Base-by-base conservation (phyloP, 139 green algal species). In the Monoraphidium neglectum region DNA sequence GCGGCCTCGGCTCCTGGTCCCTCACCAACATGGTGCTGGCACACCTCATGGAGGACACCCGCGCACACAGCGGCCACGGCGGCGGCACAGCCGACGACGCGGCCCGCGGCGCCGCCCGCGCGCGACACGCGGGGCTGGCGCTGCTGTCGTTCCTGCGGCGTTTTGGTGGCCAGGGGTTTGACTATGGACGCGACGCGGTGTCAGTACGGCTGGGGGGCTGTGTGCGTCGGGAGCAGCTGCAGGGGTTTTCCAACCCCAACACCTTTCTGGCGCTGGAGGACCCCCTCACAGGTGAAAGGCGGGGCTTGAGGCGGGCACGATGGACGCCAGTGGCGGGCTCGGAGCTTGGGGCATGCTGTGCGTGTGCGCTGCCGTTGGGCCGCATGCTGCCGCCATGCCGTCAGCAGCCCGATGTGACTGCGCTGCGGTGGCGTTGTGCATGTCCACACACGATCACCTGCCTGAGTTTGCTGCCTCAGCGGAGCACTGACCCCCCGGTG, bases 61-160 rank as follows among this genome's bases (percentile, higher is more conserved):
- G 43, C 43, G 43, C 43, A 12, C 8, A 12, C 43, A 12, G 43
- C 43, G 43, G n/a, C n/a, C n/a, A n/a, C 43, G 8, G 43, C 43
- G 43, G 43, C 8, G 8, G 43, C 43, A 51, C 43, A 8, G 43
- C 43, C 43, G 8, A 51, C 43, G n/a, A n/a, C 16, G 36, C 47
- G 59, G 57, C 51, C 16, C 26, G 59, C 47, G 40, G 30, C 24
- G 46, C 43, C 21, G 59, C 3, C 18, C 59, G 60, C 32, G 61
- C 36, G 36, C 35, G 64, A 24, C 72, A 78, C 26, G 3, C 49
- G 2, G 72, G 72, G 32, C 32, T 2, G 30, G 62, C 62, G 62
- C 47, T 78, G 62, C 33, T 72, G 30, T 54, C 32, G n/a, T 78
- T 78, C 72, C 61, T 78, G 61, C 46, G 64, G 72, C 72, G 72